Conservation (phyloP, 106 monocot genomes). For the Phalaenopsis equestris region DNA sequence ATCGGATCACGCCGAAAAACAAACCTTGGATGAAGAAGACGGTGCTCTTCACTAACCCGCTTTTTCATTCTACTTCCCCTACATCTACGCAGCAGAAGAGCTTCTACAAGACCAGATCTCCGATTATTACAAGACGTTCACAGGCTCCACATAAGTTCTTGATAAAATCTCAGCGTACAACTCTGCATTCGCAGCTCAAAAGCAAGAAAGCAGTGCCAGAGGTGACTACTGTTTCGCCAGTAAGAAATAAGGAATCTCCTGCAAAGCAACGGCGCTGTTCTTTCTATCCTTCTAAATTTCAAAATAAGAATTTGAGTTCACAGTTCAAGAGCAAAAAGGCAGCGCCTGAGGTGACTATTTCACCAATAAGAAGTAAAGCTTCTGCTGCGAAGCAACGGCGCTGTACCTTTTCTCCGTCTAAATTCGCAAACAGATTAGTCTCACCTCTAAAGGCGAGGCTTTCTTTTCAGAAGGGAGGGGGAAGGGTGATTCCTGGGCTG, state of each 20-base stretch:
- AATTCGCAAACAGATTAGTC: slow-evolving; percentile 51
- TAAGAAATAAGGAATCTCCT: background rate
- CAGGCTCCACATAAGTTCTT: slow-evolving; percentile 47
- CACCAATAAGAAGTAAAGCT: slow-evolving; percentile 2
- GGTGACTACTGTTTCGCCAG: background rate
- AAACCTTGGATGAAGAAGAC: slow-evolving; percentile 63
- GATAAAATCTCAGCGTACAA: slow-evolving; percentile 29
- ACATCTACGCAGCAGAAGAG: slow-evolving; percentile 8
- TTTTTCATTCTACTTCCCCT: slow-evolving; percentile 26
- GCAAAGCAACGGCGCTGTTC: slow-evolving; percentile 21
- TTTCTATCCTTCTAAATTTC: slow-evolving; percentile 23
- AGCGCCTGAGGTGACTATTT: slow-evolving; percentile 9
- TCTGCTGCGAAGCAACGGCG: slow-evolving; percentile 14
- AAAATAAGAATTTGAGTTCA: slow-evolving; percentile 21
- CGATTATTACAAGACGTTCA: slow-evolving; percentile 22
- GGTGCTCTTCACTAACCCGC: slow-evolving; percentile 71
- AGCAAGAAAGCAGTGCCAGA: slow-evolving; percentile 7
- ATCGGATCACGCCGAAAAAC: slow-evolving; percentile 41
- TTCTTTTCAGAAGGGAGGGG: slow-evolving; percentile 18
- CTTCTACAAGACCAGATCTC: slow-evolving; percentile 58
- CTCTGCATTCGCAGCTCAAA: slow-evolving; percentile 32
- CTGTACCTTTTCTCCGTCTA: slow-evolving; percentile 56
- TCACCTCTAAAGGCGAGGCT: slow-evolving; percentile 62
- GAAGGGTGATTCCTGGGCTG: slow-evolving; percentile 24
- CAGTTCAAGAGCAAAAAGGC: slow-evolving; percentile 34